phyloP scores from a whole-genome alignment of 202 grass and related monocot species.

The Setaria viridis region DNA sequence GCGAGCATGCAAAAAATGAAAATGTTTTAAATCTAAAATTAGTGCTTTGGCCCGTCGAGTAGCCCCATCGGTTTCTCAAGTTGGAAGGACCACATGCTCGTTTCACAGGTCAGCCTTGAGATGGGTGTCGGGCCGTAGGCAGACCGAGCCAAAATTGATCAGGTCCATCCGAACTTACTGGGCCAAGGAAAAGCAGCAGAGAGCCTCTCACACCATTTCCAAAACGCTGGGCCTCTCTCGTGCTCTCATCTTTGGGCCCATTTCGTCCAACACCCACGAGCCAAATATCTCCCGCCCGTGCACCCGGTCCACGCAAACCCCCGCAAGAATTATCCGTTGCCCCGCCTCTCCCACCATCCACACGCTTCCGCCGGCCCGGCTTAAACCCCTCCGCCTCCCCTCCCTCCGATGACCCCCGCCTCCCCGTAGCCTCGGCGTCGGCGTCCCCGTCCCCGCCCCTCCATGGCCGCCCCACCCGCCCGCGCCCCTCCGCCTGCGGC shows the following conservation, averaged over 20 bases:
- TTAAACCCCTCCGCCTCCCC: constrained; percentile 42
- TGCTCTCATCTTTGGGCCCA: background rate
- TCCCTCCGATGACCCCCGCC: constrained; percentile 27
- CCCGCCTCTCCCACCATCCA: constrained; percentile 37
- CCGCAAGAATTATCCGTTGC: constrained; percentile 34
- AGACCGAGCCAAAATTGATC: too few species aligned
- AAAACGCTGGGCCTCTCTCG: background rate
- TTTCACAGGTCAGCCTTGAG: too few species aligned
- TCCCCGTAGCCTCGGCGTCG: background rate
- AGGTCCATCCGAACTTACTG: too few species aligned
- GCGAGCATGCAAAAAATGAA: too few species aligned
- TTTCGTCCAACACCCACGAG: background rate
- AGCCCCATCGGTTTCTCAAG: too few species aligned
- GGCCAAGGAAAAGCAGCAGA: too few species aligned
- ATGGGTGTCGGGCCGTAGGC: too few species aligned
- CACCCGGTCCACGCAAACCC: constrained; percentile 52
- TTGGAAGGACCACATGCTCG: too few species aligned
- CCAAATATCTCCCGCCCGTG: constrained; percentile 29
- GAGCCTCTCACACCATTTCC: too few species aligned
- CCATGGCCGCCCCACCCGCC: constrained; percentile 35
- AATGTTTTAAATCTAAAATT: too few species aligned
- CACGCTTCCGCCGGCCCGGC: constrained; percentile 8
- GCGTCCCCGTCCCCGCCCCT: background rate
- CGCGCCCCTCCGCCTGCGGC: background rate
- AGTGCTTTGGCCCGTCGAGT: too few species aligned